Conservation (phyloP, 83 land plant species). For the Thuja plicata region DNA sequence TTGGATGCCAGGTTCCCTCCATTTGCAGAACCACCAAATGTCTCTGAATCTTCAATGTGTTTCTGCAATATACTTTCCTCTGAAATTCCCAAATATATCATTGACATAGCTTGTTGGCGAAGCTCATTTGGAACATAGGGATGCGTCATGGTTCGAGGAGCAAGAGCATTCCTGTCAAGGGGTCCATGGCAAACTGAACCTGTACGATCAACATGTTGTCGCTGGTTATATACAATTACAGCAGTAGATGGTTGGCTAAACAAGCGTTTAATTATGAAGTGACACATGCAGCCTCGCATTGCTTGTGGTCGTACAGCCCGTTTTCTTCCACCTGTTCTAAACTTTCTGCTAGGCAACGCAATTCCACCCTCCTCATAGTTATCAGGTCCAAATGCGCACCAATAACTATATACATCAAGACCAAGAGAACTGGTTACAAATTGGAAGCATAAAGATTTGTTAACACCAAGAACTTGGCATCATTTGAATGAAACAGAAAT, state of each 20-base stretch:
- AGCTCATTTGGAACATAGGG: slow-evolving; percentile 64
- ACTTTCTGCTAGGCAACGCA: slow-evolving; percentile 64
- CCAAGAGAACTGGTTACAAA: background rate
- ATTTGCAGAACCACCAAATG: slow-evolving; percentile 54
- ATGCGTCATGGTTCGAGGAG: slow-evolving; percentile 61
- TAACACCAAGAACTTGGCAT: background rate
- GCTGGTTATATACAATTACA: slow-evolving; percentile 58
- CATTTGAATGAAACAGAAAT: background rate
- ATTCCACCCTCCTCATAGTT: slow-evolving; percentile 74
- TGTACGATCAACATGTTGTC: slow-evolving; percentile 68
- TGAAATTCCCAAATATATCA: slow-evolving; percentile 75
- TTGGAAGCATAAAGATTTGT: background rate
- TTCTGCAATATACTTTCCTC: slow-evolving; percentile 65
- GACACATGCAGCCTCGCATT: slow-evolving; percentile 80
- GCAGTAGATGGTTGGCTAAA: slow-evolving; percentile 70
- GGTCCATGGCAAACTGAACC: slow-evolving; percentile 83
- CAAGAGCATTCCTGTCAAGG: slow-evolving; percentile 72
- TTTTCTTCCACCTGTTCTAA: slow-evolving; percentile 57
- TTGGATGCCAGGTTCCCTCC: slow-evolving; percentile 59
- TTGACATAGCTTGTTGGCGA: slow-evolving; percentile 72
- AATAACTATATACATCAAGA: slow-evolving; percentile 28
- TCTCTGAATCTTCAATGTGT: slow-evolving; percentile 60
- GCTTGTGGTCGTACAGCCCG: slow-evolving; percentile 76
- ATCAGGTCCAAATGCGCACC: slow-evolving; percentile 89
- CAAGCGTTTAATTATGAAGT: slow-evolving; percentile 69